Evolutionary conservation across 306 rosid species (phyloP), one percentile per base, ranked within the genome.

Genomic region (Cucurbita ficifolia): DNA sequence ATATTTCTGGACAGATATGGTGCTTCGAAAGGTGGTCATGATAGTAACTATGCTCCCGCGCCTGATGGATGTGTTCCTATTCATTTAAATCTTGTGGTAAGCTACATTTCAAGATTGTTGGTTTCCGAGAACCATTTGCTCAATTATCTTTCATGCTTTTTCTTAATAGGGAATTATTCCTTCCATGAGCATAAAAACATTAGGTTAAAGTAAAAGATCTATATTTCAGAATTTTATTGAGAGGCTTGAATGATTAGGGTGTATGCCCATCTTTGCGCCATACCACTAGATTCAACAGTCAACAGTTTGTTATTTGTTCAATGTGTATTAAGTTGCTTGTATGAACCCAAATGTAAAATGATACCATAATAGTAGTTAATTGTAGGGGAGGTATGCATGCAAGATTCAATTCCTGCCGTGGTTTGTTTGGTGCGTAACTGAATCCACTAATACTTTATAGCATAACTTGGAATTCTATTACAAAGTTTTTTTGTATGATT

Each of bases 81-180:
- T 73, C 98, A 94, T 78, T 73, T 94, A 72, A 94, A 89, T 76
- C 96, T 94, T 56, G 98, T 94, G 92, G 98, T 94, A 89, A 85
- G 51, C 75, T 29, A 10, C 33, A 29, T 70, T 8, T 52, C 14
- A 19, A 70, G 24, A 9, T 70, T 43, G 62, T 43, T 61, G 59
- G 35, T 63, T 63, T 45, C 54, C 54, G 21, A 73, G 0, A 56
- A 56, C 76, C 22, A 48, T 36, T 60, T 33, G 35, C 18, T 61
- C 11, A 49, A 61, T 52, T 45, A 16, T 35, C 55, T 17, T 59
- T 33, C 72, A 19, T 49, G 12, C 10, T 55, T 38, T 2, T n/a
- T 54, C 21, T n/a, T 73, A 4, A 54, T 72, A 10, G n/a, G 62
- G 74, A 45, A n/a, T 24, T 70, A 35, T 49, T 49, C 46, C 19